These are phyloP conservation scores for Phytophthora europaea DNA, from an alignment of 352 stramenopile genomes.

Conservation along the genomic window DNA sequence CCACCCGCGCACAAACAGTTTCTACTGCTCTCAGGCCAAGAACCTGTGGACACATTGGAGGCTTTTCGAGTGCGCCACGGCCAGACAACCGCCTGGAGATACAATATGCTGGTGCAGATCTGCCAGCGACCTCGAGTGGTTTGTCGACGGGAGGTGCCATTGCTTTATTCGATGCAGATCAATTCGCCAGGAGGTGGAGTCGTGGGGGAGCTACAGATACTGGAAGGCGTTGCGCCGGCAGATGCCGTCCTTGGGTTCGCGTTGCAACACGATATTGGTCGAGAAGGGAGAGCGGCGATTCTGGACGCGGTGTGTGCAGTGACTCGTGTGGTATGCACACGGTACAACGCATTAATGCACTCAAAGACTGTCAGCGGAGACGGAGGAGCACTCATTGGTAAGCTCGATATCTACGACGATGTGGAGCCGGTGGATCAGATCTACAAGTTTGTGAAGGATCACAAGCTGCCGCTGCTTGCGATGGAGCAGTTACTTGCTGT, in stretches of 20 bases:
- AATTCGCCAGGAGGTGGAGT: constrained; percentile 27
- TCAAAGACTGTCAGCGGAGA: constrained; percentile 53
- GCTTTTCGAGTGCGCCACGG: constrained; percentile 49
- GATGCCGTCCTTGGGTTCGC: constrained; percentile 63
- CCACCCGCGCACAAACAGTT: constrained; percentile 38
- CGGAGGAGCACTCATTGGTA: constrained; percentile 40
- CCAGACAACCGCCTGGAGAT: constrained; percentile 47
- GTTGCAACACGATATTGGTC: constrained; percentile 37
- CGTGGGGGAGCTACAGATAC: constrained; percentile 56
- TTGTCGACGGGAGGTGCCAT: constrained; percentile 50
- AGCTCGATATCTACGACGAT: constrained; percentile 76
- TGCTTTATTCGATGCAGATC: constrained; percentile 59
- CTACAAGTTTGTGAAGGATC: constrained; percentile 73
- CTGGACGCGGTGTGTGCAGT: constrained; percentile 57
- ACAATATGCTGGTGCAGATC: constrained; percentile 53
- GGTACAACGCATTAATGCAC: constrained; percentile 52
- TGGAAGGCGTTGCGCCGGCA: constrained; percentile 62
- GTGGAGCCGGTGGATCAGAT: constrained; percentile 75
- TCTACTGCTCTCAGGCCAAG: constrained; percentile 46
- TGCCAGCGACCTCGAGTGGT: constrained; percentile 42
- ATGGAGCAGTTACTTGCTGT: constrained; percentile 52
- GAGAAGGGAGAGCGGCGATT: constrained; percentile 38
- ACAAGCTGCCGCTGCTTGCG: constrained; percentile 41
- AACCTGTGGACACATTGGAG: constrained; percentile 69
- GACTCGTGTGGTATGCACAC: constrained; percentile 49